Conservation (phyloP, 2,329 filamentous ascomycete species). For the Fusarium anthophilum region DNA sequence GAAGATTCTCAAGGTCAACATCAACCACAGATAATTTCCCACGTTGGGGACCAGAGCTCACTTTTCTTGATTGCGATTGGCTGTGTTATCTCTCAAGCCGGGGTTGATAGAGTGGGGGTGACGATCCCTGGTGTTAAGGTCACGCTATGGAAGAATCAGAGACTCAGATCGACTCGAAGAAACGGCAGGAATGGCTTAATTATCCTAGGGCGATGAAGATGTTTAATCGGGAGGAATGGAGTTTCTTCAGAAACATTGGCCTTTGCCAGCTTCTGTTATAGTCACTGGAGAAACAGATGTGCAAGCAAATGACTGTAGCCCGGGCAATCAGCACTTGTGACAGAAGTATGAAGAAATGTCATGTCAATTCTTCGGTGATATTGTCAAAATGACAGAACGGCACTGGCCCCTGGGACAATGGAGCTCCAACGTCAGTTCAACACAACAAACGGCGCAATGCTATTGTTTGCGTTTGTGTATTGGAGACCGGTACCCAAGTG, state of each 20-base stretch:
- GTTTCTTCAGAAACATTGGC: slow-evolving; percentile 1
- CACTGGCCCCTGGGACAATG: background rate
- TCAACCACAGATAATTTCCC: slow-evolving; percentile 41
- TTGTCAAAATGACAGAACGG: background rate
- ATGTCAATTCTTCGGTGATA: slow-evolving; percentile 2
- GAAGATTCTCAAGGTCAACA: background rate
- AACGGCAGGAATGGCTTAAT: slow-evolving; percentile 20
- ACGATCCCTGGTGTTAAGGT: slow-evolving; percentile 9
- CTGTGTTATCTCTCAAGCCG: slow-evolving; percentile 4
- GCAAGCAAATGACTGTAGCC: slow-evolving; percentile 8
- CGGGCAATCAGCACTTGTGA: background rate
- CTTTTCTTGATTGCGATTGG: slow-evolving; percentile 25
- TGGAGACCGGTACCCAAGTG: slow-evolving; percentile 8
- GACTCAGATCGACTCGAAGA: slow-evolving; percentile 7
- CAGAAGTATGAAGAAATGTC: background rate
- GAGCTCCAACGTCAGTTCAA: slow-evolving; percentile 5
- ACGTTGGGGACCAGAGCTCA: slow-evolving; percentile 28
- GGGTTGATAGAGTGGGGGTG: slow-evolving; percentile 21
- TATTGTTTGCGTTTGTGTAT: slow-evolving; percentile 1
- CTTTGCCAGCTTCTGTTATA: background rate
- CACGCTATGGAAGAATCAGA: slow-evolving; percentile 13
- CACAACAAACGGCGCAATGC: slow-evolving; percentile 3
- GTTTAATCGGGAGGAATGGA: slow-evolving; percentile 13
- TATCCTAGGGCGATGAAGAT: background rate
- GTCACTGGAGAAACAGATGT: background rate